Evolutionary conservation across 1,284 basidiomycete species (phyloP).

Genomic region (Blastosporella zonata): DNA sequence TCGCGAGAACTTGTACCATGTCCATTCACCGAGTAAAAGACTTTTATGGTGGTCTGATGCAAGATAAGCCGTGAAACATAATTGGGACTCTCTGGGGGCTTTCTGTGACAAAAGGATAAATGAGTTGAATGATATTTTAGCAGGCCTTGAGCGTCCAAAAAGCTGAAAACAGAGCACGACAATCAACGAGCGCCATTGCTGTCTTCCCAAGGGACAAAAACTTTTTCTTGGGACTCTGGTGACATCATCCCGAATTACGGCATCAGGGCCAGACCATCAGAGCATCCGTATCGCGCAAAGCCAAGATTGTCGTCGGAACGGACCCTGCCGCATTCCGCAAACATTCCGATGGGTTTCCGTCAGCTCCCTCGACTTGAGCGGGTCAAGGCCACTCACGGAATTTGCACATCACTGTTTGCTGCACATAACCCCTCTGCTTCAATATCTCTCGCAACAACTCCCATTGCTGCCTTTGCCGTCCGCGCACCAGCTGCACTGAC

Average conservation of each 20-base stretch:
- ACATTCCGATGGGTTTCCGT: conserved; percentile 17
- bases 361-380: conserved; percentile 1
- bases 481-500: conserved; percentile 40
- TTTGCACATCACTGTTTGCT: conserved; percentile 39
- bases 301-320: conserved; percentile 49
- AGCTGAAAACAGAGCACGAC: conserved; percentile 7
- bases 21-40: conserved; percentile 65
- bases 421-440: conserved; percentile 56
- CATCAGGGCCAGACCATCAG: conserved; percentile 53
- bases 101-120: neutral
- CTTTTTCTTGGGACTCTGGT: conserved; percentile 31
- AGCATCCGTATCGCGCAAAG: conserved; percentile 51
- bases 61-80: conserved; percentile 23
- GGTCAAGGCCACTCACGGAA: conserved; percentile 38
- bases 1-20: conserved; percentile 39
- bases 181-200: conserved; percentile 10
- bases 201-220: conserved; percentile 29
- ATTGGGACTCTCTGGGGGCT: neutral
- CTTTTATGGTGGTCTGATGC: conserved; percentile 30
- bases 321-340: conserved; percentile 28
- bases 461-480: conserved; percentile 51
- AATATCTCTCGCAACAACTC: conserved; percentile 50
- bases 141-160: conserved; percentile 15
- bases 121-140: neutral
- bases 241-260: conserved; percentile 34